Base-by-base conservation (phyloP, 345 rosid genomes). In the Jatropha curcas region DNA sequence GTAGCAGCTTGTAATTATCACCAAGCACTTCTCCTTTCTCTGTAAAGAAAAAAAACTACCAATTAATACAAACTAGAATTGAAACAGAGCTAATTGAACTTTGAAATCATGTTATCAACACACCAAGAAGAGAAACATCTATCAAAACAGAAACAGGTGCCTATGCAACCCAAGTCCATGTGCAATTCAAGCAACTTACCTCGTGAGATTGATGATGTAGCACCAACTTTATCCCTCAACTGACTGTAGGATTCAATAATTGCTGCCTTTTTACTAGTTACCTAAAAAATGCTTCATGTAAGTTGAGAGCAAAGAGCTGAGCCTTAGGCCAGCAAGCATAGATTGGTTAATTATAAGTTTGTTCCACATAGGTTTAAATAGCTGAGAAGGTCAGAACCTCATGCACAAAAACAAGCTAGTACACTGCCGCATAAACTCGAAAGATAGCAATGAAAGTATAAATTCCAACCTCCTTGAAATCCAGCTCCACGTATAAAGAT, bases 1-100 rank as follows among this genome's bases (percentile, higher is more conserved):
- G 89, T 61, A 95, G 96, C 67, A 92, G 85, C 90, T 88, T 95
- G 92, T 95, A 95, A 71, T 87, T 85, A 41, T 92, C 97, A 81
- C 93, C 80, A 31, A 88, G 82, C 64, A 95, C 97, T 84, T 88
- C 94, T 70, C 99, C 99, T 63, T 88, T 87, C 80, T 88, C 99
- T 95, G 76, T 77, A 82, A 82, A 72, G 53, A 50, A 10, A 70
- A 10, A 70, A 30, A 75, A 19, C 70, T 7, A 25, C 31, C 39
- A 67, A 43, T 45, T 24, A 60, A 60, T 37, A 70, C 9, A 25
- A 67, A 79, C 50, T 28, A 63, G 60, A 71, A 62, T 50, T 7
- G 31, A 37, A 60, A 48, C 25, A 20, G 39, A 68, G 12, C 45
- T 6, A 28, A n/a, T n/a, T n/a, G n/a, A n/a, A n/a, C n/a, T 24